Percentiles rank a stretch among this genome's conserved stretches.
Evolutionary conservation across 139 green algal genomes (phyloP).

Genomic region (Tetraselmis chui): DNA sequence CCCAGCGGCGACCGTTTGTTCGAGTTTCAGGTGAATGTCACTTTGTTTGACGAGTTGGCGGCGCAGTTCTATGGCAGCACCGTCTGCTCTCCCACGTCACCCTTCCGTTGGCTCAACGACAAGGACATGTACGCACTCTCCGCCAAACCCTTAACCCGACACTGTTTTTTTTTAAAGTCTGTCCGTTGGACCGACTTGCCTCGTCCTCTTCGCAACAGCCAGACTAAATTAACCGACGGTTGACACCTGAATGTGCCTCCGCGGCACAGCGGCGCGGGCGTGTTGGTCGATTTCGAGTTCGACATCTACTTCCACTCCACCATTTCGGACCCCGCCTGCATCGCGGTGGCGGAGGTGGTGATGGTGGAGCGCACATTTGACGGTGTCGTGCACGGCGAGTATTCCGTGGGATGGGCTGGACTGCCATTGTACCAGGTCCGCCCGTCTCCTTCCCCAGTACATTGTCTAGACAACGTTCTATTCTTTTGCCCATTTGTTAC

Average conservation of each 20-base stretch:
- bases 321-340: conserved; percentile 29
- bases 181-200: no score
- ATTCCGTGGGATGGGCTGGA: conserved; percentile 50
- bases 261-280: conserved; percentile 17
- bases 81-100: neutral
- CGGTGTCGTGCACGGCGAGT: conserved; percentile 33
- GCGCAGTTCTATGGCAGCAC: conserved; percentile 61
- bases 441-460: no score
- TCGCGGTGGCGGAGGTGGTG: conserved; percentile 52
- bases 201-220: no score
- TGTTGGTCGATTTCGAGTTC: conserved; percentile 41
- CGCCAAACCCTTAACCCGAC: neutral
- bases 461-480: no score
- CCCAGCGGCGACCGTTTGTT: conserved; percentile 31
- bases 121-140: neutral
- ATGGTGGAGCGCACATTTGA: conserved; percentile 38
- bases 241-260: no score
- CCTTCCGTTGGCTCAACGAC: neutral
- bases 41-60: conserved; percentile 45
- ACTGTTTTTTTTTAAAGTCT: no score
- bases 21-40: conserved; percentile 50
- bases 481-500: no score
- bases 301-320: conserved; percentile 49
- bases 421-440: conserved; percentile 44
- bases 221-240: no score